Conservation (phyloP, 495 filamentous ascomycete genomes). For the Penicillium antarcticum region DNA sequence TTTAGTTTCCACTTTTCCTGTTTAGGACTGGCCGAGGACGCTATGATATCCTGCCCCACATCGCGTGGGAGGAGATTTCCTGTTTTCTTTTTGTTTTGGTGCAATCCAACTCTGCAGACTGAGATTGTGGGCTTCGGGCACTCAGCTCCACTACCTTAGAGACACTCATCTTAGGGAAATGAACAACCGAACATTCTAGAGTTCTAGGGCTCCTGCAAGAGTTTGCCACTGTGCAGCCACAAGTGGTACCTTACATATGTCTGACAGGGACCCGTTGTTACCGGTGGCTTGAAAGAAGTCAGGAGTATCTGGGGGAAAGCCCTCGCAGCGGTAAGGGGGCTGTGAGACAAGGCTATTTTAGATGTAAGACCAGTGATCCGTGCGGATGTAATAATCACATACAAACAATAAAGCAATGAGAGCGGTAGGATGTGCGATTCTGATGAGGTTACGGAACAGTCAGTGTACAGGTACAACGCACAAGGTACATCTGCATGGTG, state of each 20-base stretch:
- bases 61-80: conserved; percentile 16
- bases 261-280: not conserved
- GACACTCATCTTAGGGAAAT: not conserved
- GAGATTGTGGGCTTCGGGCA: conserved; percentile 6
- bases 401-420: no score
- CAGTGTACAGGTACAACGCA: no score
- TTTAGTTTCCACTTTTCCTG: conserved; percentile 9
- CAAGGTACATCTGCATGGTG: not conserved
- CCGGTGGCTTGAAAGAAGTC: not conserved
- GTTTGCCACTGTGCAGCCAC: conserved; percentile 1
- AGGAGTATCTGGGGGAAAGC: not conserved
- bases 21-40: conserved; percentile 7
- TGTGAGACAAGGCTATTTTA: not conserved
- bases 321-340: conserved; percentile 6
- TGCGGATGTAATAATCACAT: no score
- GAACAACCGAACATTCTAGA: not conserved
- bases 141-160: not conserved
- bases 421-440: no score
- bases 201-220: not conserved
- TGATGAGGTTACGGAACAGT: no score
- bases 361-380: conserved; percentile 1
- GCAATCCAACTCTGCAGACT: not conserved
- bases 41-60: conserved; percentile 12
- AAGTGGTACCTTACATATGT: conserved; percentile 6
- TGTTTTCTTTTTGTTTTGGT: conserved; percentile 6